phyloP scores from a whole-genome alignment of 345 rosid species.

The Hirschfeldia incana region DNA sequence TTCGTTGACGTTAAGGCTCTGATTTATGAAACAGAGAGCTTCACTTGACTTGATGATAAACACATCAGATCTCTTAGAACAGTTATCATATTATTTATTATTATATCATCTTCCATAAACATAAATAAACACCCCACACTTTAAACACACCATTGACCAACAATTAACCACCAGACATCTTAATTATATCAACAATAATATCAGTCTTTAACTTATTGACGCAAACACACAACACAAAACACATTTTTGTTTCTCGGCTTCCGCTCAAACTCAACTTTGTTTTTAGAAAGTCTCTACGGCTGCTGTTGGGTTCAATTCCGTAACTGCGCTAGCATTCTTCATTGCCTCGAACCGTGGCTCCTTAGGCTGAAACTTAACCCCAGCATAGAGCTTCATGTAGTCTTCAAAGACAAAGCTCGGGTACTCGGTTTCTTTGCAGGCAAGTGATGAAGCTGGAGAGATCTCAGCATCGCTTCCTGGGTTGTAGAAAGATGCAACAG shows the following conservation, averaged over 20 bases:
- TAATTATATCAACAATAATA: slow-evolving; percentile 26
- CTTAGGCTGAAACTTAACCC: slow-evolving; percentile 83
- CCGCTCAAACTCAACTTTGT: background rate
- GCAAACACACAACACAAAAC: slow-evolving; percentile 28
- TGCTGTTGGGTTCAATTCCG: slow-evolving; percentile 49
- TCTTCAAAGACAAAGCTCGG: slow-evolving; percentile 89
- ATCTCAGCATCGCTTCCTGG: slow-evolving; percentile 84
- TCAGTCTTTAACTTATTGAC: slow-evolving; percentile 26
- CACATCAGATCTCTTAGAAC: slow-evolving; percentile 10
- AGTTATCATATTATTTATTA: slow-evolving; percentile 5
- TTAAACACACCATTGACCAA: slow-evolving; percentile 32
- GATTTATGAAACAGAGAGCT: slow-evolving; percentile 12
- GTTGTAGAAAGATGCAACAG: slow-evolving; percentile 90
- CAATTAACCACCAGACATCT: slow-evolving; percentile 15
- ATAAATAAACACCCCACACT: slow-evolving; percentile 24
- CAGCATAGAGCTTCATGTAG: slow-evolving; percentile 90
- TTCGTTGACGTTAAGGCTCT: background rate
- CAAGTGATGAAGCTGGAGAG: slow-evolving; percentile 68
- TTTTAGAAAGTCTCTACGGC: slow-evolving; percentile 41
- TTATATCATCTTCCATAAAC: slow-evolving; percentile 28
- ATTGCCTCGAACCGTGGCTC: slow-evolving; percentile 86
- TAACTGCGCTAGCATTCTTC: slow-evolving; percentile 52
- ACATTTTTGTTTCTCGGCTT: background rate
- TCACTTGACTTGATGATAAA: slow-evolving; percentile 6
- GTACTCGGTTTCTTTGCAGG: slow-evolving; percentile 57